Base-by-base conservation (phyloP, 768 basidiomycete species). In the Xerocomellus chrysenteron region DNA sequence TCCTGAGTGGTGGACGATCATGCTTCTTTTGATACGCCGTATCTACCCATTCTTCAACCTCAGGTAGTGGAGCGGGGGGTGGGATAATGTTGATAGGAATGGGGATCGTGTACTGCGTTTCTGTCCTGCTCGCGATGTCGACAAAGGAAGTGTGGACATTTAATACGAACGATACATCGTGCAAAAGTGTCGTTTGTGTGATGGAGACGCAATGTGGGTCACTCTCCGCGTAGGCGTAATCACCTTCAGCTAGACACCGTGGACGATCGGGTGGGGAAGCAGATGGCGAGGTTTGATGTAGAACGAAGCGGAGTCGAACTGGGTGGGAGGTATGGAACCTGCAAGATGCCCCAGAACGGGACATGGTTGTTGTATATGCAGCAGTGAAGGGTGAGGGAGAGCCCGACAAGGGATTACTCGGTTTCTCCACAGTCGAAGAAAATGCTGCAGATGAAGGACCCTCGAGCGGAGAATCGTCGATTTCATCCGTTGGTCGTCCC, bases 311-410 rank as follows among this genome's bases (percentile, higher is more conserved):
- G 39, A 92, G 78, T 60, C 81, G 88, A 57, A 94, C 82, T 4
- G 88, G 80, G 14, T 81, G 82, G 44, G 82, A 79, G 0, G 86
- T 82, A 62, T 97, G 94, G 68, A 97, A 94, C 45, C 93, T 86
- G 69, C 93, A 94, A 19, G 92, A 88, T 42, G 94, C 94, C 45
- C 96, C 96, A 14, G 94, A 94, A 8, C 88, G 83, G 13, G 92
- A 86, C 28, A 98, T 76, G 49, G 87, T 78, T 3, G 80, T 77
- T 39, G 78, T 74, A 61, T 81, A 80, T 41, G 77, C 72, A 17
- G 79, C 73, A 30, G 76, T 75, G 57, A 75, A 75, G 19, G 72
- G 59, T 5, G 59, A 56, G 24, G 76, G 73, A n/a, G 78, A 75
- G 30, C 64, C 63, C 54, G 79, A 79, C 33, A 78, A 75, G 4